Conservation (phyloP, 768 basidiomycete species). For the Grammothele lineata region DNA sequence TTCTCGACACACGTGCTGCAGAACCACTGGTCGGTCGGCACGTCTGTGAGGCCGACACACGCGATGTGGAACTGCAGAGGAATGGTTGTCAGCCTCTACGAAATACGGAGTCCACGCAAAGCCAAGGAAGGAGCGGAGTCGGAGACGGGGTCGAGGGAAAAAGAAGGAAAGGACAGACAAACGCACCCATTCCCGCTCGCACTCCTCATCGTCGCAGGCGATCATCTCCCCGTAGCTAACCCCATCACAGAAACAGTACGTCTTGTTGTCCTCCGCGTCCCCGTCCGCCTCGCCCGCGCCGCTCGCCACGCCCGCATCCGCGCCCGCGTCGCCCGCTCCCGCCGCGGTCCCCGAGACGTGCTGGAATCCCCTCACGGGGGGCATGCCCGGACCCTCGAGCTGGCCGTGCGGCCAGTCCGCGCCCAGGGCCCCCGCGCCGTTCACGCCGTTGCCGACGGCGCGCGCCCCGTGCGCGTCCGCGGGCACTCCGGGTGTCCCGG, state of each 20-base stretch:
- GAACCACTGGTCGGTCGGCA: conserved; percentile 73
- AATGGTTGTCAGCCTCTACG: neutral
- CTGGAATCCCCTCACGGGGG: conserved; percentile 45
- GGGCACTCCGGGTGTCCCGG: conserved; percentile 2
- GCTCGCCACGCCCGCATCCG: conserved; percentile 36
- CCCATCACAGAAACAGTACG: conserved; percentile 83
- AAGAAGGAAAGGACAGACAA: conserved; percentile 8
- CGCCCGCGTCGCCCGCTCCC: conserved; percentile 31
- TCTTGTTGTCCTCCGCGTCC: conserved; percentile 50
- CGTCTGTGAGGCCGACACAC: conserved; percentile 63
- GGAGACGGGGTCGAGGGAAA: conserved; percentile 4
- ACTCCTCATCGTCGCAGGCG: conserved; percentile 79
- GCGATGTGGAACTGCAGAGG: conserved; percentile 67
- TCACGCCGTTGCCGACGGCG: conserved; percentile 34
- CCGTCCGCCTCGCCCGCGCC: conserved; percentile 51
- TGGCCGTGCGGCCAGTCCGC: conserved; percentile 41
- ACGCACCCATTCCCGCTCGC: conserved; percentile 90
- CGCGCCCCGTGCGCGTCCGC: conserved; percentile 13
- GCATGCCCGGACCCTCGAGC: conserved; percentile 78
- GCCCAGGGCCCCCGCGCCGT: no score
- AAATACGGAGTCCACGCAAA: neutral
- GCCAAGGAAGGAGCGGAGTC: conserved; percentile 3
- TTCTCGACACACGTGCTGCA: conserved; percentile 65
- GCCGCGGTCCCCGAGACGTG: conserved; percentile 15
- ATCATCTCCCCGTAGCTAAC: conserved; percentile 94